phyloP scores from a whole-genome alignment of 2,329 filamentous ascomycete species.

The Ampelomyces quisqualis region DNA sequence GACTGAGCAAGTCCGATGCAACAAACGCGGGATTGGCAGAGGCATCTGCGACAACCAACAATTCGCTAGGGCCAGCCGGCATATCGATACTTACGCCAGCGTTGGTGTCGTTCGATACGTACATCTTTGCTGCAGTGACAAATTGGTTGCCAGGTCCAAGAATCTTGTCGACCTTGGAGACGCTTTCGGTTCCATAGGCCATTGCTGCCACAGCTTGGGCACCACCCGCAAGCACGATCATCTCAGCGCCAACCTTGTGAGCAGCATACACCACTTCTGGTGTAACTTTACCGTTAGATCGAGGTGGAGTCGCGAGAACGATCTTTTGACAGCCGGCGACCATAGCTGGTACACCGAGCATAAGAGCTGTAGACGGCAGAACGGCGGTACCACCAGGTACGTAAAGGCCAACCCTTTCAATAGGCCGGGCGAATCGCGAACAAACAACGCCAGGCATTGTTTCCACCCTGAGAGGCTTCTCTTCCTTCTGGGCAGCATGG shows the following conservation, averaged over 20 bases:
- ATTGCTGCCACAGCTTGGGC: slow-evolving; percentile 94
- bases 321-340: slow-evolving; percentile 96
- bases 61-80: slow-evolving; percentile 94
- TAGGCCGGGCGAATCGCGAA: slow-evolving; percentile 86
- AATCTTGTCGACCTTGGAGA: slow-evolving; percentile 98
- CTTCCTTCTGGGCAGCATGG: slow-evolving; percentile 86
- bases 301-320: slow-evolving; percentile 86
- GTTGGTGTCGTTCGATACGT: slow-evolving; percentile 94
- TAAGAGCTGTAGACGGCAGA: slow-evolving; percentile 93
- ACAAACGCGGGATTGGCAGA: slow-evolving; percentile 90
- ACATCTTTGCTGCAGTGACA: slow-evolving; percentile 97
- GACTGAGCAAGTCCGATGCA: slow-evolving; percentile 88
- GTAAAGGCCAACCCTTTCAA: slow-evolving; percentile 95
- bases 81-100: slow-evolving; percentile 96
- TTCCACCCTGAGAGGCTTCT: slow-evolving; percentile 79
- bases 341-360: slow-evolving; percentile 97
- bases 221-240: slow-evolving; percentile 92
- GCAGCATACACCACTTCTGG: slow-evolving; percentile 97
- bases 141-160: slow-evolving; percentile 97
- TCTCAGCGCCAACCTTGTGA: slow-evolving; percentile 93
- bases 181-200: slow-evolving; percentile 93
- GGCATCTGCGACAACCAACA: slow-evolving; percentile 91
- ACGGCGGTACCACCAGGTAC: slow-evolving; percentile 95
- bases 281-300: slow-evolving; percentile 84
- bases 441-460: slow-evolving; percentile 98